Evolutionary conservation across 768 basidiomycete species (phyloP), one percentile per base, ranked within the genome.

Genomic region (Amanita rimosa): DNA sequence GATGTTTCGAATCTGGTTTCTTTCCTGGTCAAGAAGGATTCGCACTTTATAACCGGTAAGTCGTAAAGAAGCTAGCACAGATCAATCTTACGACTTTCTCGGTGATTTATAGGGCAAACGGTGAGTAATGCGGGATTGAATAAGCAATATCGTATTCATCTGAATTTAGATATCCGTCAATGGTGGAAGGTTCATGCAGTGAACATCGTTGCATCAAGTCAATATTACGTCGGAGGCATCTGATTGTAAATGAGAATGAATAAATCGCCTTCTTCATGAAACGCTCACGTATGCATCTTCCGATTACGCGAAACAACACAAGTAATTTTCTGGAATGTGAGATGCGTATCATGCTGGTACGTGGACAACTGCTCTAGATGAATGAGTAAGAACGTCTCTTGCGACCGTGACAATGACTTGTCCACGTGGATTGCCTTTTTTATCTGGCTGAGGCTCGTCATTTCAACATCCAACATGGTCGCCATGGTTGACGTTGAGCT

Each of bases 1-100:
- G 58, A 66, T n/a, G 43, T 68, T 11, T 62, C 66, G 13, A 56
- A 59, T 16, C 31, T 64, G 7, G 65, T 67, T 2, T 64, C 64
- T 6, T 67, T 61, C 41, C 58, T 67, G 1, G 57, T 58, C 16
- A 62, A 61, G 22, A 60, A 64, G 42, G 63, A 65, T 11, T 60
- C 64, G 10, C 55, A 58, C 33, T 62, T 58, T 37, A 57, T 65
- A 11, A 65, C 63, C 0, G 64, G 64, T 53, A 44, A 36, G 48
- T 31, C 6, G 48, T 38, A 14, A 3, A 7, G 3, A 29, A 10
- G 29, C 9, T 29, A 3, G 29, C 29, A 1, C 29, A 11, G 5
- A 5, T 29, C 6, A 3, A 10, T 29, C 10, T 29, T 29, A 29
- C 2, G 10, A 3, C 29, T 11, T 29, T 29, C 11, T 29, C 10